Base-by-base conservation (phyloP, 345 rosid genomes). In the Reutealis trisperma region DNA sequence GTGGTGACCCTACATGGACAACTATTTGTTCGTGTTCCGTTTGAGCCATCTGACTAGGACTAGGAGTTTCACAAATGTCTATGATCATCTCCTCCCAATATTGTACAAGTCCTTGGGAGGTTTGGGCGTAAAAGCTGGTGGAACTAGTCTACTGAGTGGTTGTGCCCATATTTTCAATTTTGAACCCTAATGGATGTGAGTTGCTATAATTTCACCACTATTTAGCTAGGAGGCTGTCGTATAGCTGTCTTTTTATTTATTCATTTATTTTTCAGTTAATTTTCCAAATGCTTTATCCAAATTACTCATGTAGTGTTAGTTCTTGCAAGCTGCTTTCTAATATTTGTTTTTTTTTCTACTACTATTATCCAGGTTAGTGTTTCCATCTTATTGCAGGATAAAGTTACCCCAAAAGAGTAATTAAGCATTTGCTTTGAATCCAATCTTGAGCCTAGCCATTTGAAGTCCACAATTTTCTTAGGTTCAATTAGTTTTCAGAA, bases 1-100 rank as follows among this genome's bases (percentile, higher is more conserved):
- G 93, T 91, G 69, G 95, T 91, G 58, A 91, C 93, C 67, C 74
- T 91, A 67, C 95, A 91, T 34, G 95, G 95, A 12, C 95, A 89
- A 77, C 72, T 91, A 76, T 88, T 85, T 55, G 87, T 89, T n/a
- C 89, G 94, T 21, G 94, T 86, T 27, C 94, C 94, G 13, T 85
- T 89, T 34, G 88, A 87, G 87, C 85, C 73, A 54, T 61, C 84
- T 0, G 85, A 78, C 71, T 76, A 21, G 51, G 41, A 37, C 3
- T 76, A 19, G 51, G 19, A 63, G 6, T 21, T 63, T 64, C 9
- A 34, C 75, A 51, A 27, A 49, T 5, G 59, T 16, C 42, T 21
- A 25, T 24, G 24, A 4, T 32, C 2, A 19, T 25, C 4, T 7
- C 37, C 41, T 30, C 32, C 60, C 3, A 21, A 41, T 10, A 64